Base-by-base conservation (phyloP, 2,329 filamentous ascomycete species). In the Botryotinia convoluta region DNA sequence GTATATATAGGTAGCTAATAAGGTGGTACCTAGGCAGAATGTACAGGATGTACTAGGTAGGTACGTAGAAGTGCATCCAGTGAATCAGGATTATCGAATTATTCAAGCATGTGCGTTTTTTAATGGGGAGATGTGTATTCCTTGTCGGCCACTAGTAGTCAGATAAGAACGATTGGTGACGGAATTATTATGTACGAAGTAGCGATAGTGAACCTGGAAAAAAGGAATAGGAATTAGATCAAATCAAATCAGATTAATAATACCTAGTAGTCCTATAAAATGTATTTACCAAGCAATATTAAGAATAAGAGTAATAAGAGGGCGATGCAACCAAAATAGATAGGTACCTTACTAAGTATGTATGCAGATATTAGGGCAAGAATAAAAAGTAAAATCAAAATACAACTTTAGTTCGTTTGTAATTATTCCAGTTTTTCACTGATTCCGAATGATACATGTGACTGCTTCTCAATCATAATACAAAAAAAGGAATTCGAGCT, bases 151-250 rank as follows among this genome's bases (percentile, higher is more conserved):
- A 67, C 48, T 67, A 72, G 48, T 51, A 1, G 48, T n/a, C 48
- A 32, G 61, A 72, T 72, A 72, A 72, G 69, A 45, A n/a, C n/a
- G 45, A 72, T 59, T 51, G 44, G 32, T 67, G 44, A 67, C 29
- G 62, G 26, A 65, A 48, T 48, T 3, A 4, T 29, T 12, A 29
- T 54, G 51, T 29, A n/a, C 26, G 26, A 29, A 29, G 12, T 1
- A 54, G n/a, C n/a, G 51, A 54, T 54, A 54, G 51, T 18, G 51
- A n/a, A 54, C 26, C 14, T 54, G 26, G 51, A 4, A 29, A 54
- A 54, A 29, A 45, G 20, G 18, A 9, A 45, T 20, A 22, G 42
- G 42, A 44, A 20, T 18, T 20, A 7, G 42, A 18, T 44, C 1
- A 6, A 44, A 20, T 6, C 44, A 22, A 20, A 26, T 48, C 20